Evolutionary conservation across 2,329 filamentous ascomycete genomes (phyloP).

Genomic region (Ambrosiella beaveri): DNA sequence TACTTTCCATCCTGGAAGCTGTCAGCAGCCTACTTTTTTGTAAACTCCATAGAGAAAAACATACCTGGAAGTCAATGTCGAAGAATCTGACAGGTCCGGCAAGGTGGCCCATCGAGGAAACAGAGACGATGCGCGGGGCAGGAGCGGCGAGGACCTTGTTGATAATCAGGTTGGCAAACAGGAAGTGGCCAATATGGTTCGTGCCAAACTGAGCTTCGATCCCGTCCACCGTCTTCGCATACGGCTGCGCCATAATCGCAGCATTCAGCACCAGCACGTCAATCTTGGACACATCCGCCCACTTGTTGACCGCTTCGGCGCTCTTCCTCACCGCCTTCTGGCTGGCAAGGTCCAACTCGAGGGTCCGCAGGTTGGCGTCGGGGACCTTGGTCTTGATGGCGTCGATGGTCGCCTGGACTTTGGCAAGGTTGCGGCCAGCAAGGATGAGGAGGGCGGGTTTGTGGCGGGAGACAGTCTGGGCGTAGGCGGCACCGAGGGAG

Average conservation of each 20-base stretch:
- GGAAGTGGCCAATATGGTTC: conserved; percentile 30
- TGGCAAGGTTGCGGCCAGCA: not conserved
- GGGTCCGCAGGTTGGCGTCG: not conserved
- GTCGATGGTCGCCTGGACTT: not conserved
- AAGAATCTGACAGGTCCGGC: conserved; percentile 19
- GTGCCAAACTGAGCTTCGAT: conserved; percentile 28
- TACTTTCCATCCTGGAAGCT: not conserved
- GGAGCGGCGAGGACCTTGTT: not conserved
- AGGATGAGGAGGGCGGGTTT: conserved; percentile 18
- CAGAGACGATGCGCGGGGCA: conserved; percentile 23
- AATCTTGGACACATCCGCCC: conserved; percentile 17
- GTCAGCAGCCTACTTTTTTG: not conserved
- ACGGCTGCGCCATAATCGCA: conserved; percentile 23
- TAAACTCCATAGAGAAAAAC: not conserved
- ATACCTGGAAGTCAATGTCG: conserved; percentile 18
- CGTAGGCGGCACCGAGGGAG: conserved; percentile 23
- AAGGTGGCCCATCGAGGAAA: conserved; percentile 21
- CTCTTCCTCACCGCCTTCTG: conserved; percentile 22
- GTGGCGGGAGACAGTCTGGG: conserved; percentile 23
- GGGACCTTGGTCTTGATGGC: conserved; percentile 12
- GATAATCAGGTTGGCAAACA: conserved; percentile 26
- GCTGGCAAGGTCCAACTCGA: conserved; percentile 22
- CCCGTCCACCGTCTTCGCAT: conserved; percentile 22
- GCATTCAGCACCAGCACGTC: conserved; percentile 25
- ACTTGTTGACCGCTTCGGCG: conserved; percentile 20